A percentile compares a stretch with the other conserved stretches of the same genome.
Conservation (phyloP, 768 basidiomycete species). For the Kwoniella bestiolae region DNA sequence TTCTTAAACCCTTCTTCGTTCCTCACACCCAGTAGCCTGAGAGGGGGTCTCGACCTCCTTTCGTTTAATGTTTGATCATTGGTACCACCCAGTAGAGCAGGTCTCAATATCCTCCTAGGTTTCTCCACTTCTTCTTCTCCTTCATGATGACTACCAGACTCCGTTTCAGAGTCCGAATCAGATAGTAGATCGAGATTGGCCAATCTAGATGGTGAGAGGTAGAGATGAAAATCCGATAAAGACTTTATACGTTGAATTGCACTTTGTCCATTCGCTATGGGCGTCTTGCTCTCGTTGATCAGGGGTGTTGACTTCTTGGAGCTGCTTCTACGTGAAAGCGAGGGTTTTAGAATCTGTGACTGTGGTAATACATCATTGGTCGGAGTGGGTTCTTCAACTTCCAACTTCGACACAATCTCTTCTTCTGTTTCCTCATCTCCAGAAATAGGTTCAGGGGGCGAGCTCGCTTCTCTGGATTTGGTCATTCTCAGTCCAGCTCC, state of each 20-base stretch:
- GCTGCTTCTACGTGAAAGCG: neutral
- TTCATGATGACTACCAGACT: neutral
- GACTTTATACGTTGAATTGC: constrained; percentile 48
- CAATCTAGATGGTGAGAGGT: constrained; percentile 53
- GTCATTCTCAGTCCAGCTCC: constrained; percentile 24
- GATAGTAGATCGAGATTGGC: constrained; percentile 49
- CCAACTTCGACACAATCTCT: neutral
- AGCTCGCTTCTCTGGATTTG: constrained; percentile 15
- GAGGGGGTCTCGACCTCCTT: constrained; percentile 24
- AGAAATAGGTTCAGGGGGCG: neutral
- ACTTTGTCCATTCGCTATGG: neutral
- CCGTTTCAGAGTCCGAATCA: constrained; percentile 42
- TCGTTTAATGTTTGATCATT: constrained; percentile 15
- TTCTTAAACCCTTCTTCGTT: constrained; percentile 5
- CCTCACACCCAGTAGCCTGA: constrained; percentile 23
- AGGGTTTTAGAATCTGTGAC: neutral
- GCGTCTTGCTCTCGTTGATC: neutral
- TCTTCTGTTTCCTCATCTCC: neutral
- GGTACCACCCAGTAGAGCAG: constrained; percentile 19
- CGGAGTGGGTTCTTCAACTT: constrained; percentile 1
- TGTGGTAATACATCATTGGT: neutral
- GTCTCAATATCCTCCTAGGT: constrained; percentile 21
- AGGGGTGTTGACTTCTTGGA: neutral
- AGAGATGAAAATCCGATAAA: constrained; percentile 52
- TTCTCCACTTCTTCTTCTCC: too few species aligned